Conservation (phyloP, 2,329 filamentous ascomycete genomes). For the Shiraia sp. region DNA sequence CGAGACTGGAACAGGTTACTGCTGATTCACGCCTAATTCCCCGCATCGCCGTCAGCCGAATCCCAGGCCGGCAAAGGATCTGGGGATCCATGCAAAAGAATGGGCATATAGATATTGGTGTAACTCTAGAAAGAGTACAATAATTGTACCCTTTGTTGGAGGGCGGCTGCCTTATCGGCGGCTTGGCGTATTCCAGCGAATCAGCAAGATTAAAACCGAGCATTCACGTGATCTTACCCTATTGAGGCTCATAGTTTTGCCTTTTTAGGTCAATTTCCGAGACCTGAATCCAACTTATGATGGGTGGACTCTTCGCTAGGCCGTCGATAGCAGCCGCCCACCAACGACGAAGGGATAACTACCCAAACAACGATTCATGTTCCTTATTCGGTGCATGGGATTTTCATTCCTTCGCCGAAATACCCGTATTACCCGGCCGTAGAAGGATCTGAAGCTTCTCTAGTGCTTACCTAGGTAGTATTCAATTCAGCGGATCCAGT, state of each 20-base stretch:
- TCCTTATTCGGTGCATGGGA: conserved; percentile 2
- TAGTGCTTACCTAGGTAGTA: conserved; percentile 4
- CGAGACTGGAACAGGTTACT: conserved; percentile 2
- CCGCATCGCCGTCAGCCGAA: conserved; percentile 4
- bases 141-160: no score
- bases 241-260: no score
- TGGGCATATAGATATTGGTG: not conserved
- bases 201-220: no score
- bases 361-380: conserved; percentile 1
- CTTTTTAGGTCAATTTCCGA: no score
- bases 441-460: conserved; percentile 4
- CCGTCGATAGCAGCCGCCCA: no score
- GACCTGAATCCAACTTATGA: no score
- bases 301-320: no score
- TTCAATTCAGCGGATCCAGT: conserved; percentile 2
- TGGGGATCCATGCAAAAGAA: not conserved
- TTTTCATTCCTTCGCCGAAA: not conserved
- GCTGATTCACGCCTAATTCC: conserved; percentile 5
- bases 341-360: no score
- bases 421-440: conserved; percentile 1
- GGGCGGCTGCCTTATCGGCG: no score
- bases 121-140: not conserved
- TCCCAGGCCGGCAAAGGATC: not conserved
- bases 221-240: no score
- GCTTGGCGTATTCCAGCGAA: no score